Base-by-base conservation (phyloP, 495 filamentous ascomycete genomes). In the Podospora pseudopauciseta region DNA sequence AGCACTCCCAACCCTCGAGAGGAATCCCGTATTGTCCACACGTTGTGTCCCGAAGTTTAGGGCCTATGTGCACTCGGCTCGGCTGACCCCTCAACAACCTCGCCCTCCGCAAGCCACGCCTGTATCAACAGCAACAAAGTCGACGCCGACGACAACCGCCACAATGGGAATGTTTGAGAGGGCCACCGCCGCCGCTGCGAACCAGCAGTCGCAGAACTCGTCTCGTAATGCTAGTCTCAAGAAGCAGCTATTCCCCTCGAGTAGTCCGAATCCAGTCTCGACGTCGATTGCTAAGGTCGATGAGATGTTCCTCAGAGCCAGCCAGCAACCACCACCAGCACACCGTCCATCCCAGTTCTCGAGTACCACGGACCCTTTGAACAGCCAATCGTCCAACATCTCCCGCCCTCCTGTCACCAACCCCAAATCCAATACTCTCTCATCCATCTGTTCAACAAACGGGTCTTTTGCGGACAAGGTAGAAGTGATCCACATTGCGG, bases 211-310 rank as follows among this genome's bases (percentile, higher is more conserved):
- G 4, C 66, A 19, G 27, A 26, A 27, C 30, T 34, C 60, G 19
- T 55, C 65, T 65, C 66, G 66, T 27, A 79, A 72, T 60, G 18
- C 69, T 28, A 70, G 72, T 58, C 76, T 85, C 15, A 75, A 72
- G 3, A 83, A 83, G 70, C 79, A 81, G 63, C 71, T 83, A 9
- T 85, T 85, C 61, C 79, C 81, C 2, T 85, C 82, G 2, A 85
- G 82, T 67, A 85, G 82, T 63, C 81, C 81, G 2, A 68, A 69
- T 49, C 49, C 66, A 5, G 39, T 60, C 15, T 34, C 60, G 26
- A 63, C 19, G 13, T 66, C 39, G 60, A 65, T 76, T 54, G 67
- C 76, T 7, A 72, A 74, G 39, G 77, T 84, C 65, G 53, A 67
- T 20, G 68, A 75, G 26, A 71, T 75, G 68, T 64, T 74, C 30